Percentiles rank a stretch among this genome's conserved stretches.
Evolutionary conservation across 2,329 filamentous ascomycete genomes (phyloP).

Genomic region (Xylariales sp.): DNA sequence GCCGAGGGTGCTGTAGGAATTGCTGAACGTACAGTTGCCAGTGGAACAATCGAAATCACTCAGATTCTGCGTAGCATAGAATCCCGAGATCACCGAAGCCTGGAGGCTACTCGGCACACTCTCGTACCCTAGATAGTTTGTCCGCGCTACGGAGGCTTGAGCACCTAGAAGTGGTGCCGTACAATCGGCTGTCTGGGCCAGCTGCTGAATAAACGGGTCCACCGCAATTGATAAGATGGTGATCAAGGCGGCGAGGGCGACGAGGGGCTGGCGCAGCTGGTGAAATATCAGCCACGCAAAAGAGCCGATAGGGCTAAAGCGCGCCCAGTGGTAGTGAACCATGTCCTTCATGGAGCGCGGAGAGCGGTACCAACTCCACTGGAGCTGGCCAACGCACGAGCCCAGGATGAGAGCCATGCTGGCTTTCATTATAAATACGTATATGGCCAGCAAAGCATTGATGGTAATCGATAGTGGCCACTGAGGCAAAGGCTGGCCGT

Average conservation of each 20-base stretch:
- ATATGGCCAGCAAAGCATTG: slow-evolving; percentile 2
- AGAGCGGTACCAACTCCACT: slow-evolving; percentile 5
- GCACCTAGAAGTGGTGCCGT: background rate
- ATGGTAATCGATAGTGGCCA: slow-evolving; percentile 4
- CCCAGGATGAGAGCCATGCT: background rate
- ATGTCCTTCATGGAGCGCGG: slow-evolving; percentile 4
- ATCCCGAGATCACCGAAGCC: background rate
- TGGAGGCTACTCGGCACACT: background rate
- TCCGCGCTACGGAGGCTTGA: background rate
- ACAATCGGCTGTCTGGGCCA: background rate
- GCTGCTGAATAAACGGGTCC: background rate
- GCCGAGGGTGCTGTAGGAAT: slow-evolving; percentile 6
- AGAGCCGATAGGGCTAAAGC: slow-evolving; percentile 1
- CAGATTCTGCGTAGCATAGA: too few species aligned
- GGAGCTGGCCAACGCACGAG: slow-evolving; percentile 4
- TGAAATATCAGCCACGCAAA: background rate
- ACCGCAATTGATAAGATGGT: background rate
- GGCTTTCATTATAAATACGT: background rate
- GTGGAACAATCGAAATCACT: too few species aligned
- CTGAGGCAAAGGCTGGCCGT: background rate
- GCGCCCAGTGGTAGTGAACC: slow-evolving; percentile 1
- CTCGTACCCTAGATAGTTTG: background rate
- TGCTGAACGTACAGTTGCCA: slow-evolving; percentile 9
- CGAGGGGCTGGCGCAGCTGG: background rate
- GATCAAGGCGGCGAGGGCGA: background rate